A percentile compares a stretch with the other conserved stretches of the same genome.
Evolutionary conservation across 495 filamentous ascomycete species (phyloP).

Genomic region (Ascobolus immersus): DNA sequence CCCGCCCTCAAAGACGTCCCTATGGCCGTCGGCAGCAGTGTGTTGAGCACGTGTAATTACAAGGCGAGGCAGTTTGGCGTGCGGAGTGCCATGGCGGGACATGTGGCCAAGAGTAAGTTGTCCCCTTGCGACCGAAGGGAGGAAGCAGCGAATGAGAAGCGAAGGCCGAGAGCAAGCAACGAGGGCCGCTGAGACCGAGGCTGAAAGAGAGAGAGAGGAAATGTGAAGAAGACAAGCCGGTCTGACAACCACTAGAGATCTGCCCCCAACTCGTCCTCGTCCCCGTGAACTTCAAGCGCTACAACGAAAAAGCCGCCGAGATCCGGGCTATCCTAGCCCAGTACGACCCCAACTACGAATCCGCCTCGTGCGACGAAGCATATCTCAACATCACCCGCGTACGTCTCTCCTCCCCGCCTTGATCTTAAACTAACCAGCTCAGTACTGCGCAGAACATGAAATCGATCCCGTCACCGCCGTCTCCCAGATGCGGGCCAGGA

Average conservation of each 20-base stretch:
- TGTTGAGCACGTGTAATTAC: slow-evolving; percentile 90
- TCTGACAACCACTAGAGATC: slow-evolving; percentile 24
- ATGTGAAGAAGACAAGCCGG: neutral
- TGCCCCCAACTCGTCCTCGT: slow-evolving; percentile 72
- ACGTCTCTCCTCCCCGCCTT: neutral
- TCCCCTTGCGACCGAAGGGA: too few species aligned
- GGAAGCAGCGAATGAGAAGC: too few species aligned
- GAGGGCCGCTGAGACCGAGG: too few species aligned
- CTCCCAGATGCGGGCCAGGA: slow-evolving; percentile 44
- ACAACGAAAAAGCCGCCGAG: slow-evolving; percentile 70
- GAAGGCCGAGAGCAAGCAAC: too few species aligned
- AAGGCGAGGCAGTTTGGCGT: slow-evolving; percentile 71
- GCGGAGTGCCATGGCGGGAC: slow-evolving; percentile 80
- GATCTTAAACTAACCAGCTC: too few species aligned
- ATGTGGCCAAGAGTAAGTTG: slow-evolving; percentile 52
- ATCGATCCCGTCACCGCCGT: too few species aligned
- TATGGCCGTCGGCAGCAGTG: slow-evolving; percentile 80
- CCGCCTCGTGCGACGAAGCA: slow-evolving; percentile 82
- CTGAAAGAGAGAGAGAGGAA: too few species aligned
- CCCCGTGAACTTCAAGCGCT: slow-evolving; percentile 70
- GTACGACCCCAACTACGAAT: slow-evolving; percentile 80
- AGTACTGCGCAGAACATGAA: too few species aligned
- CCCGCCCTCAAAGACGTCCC: slow-evolving; percentile 74
- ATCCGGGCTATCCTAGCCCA: slow-evolving; percentile 55
- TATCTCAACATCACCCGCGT: slow-evolving; percentile 69